A percentile compares a stretch with the other conserved stretches of the same genome.
These are phyloP conservation scores for Malassezia furfur DNA, from an alignment of 1,284 basidiomycete genomes.

Conservation along the genomic window DNA sequence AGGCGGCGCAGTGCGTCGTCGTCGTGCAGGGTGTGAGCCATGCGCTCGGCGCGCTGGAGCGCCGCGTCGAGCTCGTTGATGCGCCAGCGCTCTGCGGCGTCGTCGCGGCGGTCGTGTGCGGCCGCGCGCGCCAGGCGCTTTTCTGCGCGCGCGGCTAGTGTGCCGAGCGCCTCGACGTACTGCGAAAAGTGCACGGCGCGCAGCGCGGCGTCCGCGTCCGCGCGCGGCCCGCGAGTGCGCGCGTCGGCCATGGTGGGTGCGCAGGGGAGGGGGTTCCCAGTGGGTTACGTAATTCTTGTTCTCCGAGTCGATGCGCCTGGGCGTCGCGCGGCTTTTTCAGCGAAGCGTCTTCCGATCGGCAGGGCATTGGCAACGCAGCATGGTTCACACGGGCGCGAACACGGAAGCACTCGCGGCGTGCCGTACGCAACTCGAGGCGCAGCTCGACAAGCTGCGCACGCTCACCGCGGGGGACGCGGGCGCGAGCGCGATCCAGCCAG, in stretches of 20 bases:
- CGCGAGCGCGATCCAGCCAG: slow-evolving; percentile 23
- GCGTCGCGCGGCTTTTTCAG: slow-evolving; percentile 3
- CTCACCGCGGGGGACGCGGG: slow-evolving; percentile 28
- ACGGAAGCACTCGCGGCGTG: slow-evolving; percentile 9
- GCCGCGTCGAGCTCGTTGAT: slow-evolving; percentile 5
- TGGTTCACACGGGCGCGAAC: slow-evolving; percentile 2
- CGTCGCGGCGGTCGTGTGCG: background rate
- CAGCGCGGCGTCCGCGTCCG: background rate
- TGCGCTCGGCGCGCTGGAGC: slow-evolving; percentile 4
- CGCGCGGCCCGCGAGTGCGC: background rate
- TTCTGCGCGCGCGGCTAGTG: background rate
- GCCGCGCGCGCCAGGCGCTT: background rate
- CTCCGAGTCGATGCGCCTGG: slow-evolving; percentile 8
- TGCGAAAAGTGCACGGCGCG: background rate
- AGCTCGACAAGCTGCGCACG: slow-evolving; percentile 33
- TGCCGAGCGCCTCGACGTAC: slow-evolving; percentile 4
- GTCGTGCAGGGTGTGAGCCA: background rate
- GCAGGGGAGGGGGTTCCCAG: too few species aligned
- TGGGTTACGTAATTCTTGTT: background rate
- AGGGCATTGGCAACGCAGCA: background rate
- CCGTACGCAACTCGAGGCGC: slow-evolving; percentile 21
- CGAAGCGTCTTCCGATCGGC: slow-evolving; percentile 1
- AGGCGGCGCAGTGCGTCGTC: background rate
- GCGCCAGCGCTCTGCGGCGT: slow-evolving; percentile 1
- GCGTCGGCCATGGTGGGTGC: background rate